A percentile compares a stretch with the other conserved stretches of the same genome.
phyloP scores from a whole-genome alignment of 805 yeast genomes.

The Candida anglica region DNA sequence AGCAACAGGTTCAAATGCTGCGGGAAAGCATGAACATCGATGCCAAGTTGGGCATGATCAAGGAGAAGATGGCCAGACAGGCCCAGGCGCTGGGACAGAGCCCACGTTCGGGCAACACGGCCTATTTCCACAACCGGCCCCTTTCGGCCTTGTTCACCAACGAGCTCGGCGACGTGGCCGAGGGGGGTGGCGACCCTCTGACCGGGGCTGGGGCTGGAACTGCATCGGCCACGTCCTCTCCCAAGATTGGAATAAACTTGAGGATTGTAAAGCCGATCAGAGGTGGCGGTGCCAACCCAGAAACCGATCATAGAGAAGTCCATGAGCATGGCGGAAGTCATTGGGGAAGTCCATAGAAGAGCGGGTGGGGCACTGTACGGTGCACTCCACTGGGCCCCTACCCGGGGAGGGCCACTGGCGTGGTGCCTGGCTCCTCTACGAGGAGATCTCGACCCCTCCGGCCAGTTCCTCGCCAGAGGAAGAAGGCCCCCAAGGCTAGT shows the following conservation, averaged over 20 bases:
- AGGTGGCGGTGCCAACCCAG: conserved; percentile 41
- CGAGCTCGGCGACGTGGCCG: no score
- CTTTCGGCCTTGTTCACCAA: conserved; percentile 3
- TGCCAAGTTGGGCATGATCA: conserved; percentile 23
- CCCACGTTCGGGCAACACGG: not conserved
- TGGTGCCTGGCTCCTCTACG: no score
- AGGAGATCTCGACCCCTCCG: no score
- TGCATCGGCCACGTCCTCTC: conserved; percentile 5
- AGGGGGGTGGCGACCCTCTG: no score
- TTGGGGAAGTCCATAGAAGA: no score
- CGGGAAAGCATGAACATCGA: conserved; percentile 51
- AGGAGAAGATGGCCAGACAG: conserved; percentile 6
- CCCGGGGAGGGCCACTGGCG: no score
- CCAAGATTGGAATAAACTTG: conserved; percentile 49
- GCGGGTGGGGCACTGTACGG: no score
- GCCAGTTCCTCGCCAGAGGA: no score
- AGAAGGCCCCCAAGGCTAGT: no score
- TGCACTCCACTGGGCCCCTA: no score
- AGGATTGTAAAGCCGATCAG: conserved; percentile 60
- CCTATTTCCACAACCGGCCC: not conserved
- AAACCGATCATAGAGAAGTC: no score
- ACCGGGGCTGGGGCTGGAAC: not conserved
- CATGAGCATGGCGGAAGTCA: no score
- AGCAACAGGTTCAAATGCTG: conserved; percentile 46
- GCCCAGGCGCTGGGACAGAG: not conserved